Evolutionary conservation across 306 rosid species (phyloP).

Genomic region (Dryas octopetala): DNA sequence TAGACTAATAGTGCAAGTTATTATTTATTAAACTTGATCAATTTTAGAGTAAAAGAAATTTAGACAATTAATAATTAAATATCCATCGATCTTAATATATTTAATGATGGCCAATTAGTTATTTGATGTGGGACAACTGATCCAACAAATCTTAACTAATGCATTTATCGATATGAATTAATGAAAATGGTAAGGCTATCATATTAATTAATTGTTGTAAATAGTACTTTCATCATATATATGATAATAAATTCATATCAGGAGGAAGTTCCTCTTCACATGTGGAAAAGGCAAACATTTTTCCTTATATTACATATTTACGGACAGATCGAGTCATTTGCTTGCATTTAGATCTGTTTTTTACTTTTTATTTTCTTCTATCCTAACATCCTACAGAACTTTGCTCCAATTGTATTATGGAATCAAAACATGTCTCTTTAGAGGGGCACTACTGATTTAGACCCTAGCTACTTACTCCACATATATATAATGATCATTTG

Average conservation of each 20-base stretch:
- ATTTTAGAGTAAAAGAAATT: too few species aligned
- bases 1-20: too few species aligned
- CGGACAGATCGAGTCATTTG: neutral
- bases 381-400: neutral
- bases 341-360: neutral
- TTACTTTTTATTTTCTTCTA: neutral
- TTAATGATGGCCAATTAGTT: too few species aligned
- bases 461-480: neutral
- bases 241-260: neutral
- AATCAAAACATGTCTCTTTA: slow-evolving; percentile 1
- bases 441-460: neutral
- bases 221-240: neutral
- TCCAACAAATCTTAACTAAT: too few species aligned
- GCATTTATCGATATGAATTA: neutral
- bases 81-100: too few species aligned
- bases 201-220: neutral
- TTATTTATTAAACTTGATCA: too few species aligned
- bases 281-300: neutral
- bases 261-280: neutral
- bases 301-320: neutral
- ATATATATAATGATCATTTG: neutral
- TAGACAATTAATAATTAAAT: too few species aligned
- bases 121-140: too few species aligned
- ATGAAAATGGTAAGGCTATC: neutral
- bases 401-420: neutral